Base-by-base conservation (phyloP, 768 basidiomycete species). In the Amanita muscaria region DNA sequence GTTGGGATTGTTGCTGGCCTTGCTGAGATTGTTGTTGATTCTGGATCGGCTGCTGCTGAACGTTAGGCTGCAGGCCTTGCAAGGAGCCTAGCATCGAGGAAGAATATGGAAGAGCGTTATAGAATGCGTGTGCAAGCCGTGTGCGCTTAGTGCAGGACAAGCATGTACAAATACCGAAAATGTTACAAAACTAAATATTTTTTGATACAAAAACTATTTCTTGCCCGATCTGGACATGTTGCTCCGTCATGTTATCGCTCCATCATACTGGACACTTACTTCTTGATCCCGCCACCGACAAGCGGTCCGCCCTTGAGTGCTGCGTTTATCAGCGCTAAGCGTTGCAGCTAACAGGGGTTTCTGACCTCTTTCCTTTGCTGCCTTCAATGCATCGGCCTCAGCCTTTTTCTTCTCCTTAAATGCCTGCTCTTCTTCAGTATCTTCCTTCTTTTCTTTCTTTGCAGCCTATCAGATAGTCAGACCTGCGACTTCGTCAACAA, bases 261-360 rank as follows among this genome's bases (percentile, higher is more conserved):
- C 25, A 32, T 7, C 24, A 39, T 10, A 22, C 14, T 31, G 21
- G 1, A 18, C n/a, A 71, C 83, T 54, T 64, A 88, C 88, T 90
- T 90, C 76, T 90, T 89, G 72, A 90, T 88, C 19, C 88, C 86
- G 34, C 75, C 70, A 15, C 74, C 79, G 41, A 77, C 78, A 42
- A 80, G 72, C 8, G 83, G 67, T 16, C 86, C 86, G 79, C 79
- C 67, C 60, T 80, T 80, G 51, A 70, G 38, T 44, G 80, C 80
- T 82, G 50, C 30, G 45, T 15, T 23, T 22, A 49, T 36, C 37
- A 46, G 21, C n/a, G n/a, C 44, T 46, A 10, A 37, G 30, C 32
- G 32, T 27, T 23, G 25, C 34, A 22, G 36, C 44, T 42, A 29
- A 30, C 14, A 23, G 14, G 3, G 23, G 41, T 37, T 33, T 39